These are phyloP conservation scores for Monosporascus ibericus DNA, from an alignment of 2,329 filamentous ascomycete genomes.

Conservation along the genomic window DNA sequence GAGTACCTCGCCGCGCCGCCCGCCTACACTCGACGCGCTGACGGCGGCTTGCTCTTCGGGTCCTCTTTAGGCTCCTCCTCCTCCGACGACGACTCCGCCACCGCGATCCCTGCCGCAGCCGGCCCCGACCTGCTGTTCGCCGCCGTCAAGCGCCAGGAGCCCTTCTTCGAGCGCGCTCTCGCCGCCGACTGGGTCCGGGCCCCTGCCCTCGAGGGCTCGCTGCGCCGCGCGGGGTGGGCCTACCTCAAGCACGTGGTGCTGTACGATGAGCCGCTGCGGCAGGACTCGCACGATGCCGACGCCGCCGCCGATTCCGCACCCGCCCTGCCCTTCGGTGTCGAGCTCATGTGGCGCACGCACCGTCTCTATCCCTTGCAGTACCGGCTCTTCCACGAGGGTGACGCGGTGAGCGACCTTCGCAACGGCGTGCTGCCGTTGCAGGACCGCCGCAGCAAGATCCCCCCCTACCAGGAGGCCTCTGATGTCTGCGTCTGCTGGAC, in stretches of 20 bases:
- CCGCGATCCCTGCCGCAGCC: no score
- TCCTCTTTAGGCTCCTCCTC: no score
- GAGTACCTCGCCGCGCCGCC: conserved; percentile 4
- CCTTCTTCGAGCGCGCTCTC: neutral
- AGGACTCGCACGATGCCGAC: neutral
- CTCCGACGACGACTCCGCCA: no score
- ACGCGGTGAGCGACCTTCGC: neutral
- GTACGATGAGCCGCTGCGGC: neutral
- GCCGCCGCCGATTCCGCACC: neutral
- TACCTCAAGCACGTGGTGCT: neutral
- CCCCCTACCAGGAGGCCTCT: neutral
- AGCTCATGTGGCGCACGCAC: conserved; percentile 5
- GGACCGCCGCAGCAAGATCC: neutral
- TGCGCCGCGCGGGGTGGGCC: neutral
- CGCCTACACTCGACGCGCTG: neutral
- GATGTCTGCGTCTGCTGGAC: conserved; percentile 5
- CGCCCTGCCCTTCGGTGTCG: conserved; percentile 1
- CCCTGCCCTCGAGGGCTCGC: neutral
- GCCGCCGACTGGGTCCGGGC: neutral
- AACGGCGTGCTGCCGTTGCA: neutral
- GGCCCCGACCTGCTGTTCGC: neutral
- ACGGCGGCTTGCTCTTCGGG: neutral
- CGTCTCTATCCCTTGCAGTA: conserved; percentile 4
- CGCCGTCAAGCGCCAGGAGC: neutral
- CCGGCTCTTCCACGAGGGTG: conserved; percentile 2